Evolutionary conservation across 2,329 filamentous ascomycete species (phyloP).

Genomic region (Harringtonia lauricola): DNA sequence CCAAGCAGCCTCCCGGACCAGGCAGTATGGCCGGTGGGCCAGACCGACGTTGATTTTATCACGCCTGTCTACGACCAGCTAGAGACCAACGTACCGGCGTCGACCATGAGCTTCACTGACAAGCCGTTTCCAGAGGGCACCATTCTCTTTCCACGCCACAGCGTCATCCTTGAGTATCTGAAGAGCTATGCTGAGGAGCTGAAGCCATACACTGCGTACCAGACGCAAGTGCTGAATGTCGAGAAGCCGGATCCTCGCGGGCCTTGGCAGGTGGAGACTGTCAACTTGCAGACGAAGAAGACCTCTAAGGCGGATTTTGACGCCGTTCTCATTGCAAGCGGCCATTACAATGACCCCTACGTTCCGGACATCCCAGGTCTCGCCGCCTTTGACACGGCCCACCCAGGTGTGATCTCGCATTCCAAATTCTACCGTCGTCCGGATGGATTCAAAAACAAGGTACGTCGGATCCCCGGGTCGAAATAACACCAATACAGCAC

Average conservation of each 20-base stretch:
- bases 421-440: slow-evolving; percentile 64
- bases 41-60: slow-evolving; percentile 38
- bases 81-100: slow-evolving; percentile 66
- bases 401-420: slow-evolving; percentile 46
- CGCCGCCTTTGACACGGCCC: slow-evolving; percentile 39
- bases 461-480: no score
- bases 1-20: slow-evolving; percentile 29
- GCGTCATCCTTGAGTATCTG: slow-evolving; percentile 54
- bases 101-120: slow-evolving; percentile 60
- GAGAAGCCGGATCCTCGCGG: no score
- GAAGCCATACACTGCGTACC: slow-evolving; percentile 44
- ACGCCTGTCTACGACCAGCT: slow-evolving; percentile 60
- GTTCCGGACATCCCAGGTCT: slow-evolving; percentile 51
- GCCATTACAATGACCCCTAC: slow-evolving; percentile 54
- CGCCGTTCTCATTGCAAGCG: slow-evolving; percentile 50
- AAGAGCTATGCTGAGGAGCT: slow-evolving; percentile 52
- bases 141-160: slow-evolving; percentile 56
- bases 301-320: slow-evolving; percentile 39
- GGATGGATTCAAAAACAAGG: slow-evolving; percentile 17
- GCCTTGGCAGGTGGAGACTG: no score
- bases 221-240: slow-evolving; percentile 47
- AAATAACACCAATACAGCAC: neutral
- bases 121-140: slow-evolving; percentile 42
- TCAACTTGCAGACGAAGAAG: slow-evolving; percentile 12
- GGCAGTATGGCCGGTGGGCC: slow-evolving; percentile 17